Conservation (phyloP, 73 alveolate species). For the Paramecium tetraurelia region DNA sequence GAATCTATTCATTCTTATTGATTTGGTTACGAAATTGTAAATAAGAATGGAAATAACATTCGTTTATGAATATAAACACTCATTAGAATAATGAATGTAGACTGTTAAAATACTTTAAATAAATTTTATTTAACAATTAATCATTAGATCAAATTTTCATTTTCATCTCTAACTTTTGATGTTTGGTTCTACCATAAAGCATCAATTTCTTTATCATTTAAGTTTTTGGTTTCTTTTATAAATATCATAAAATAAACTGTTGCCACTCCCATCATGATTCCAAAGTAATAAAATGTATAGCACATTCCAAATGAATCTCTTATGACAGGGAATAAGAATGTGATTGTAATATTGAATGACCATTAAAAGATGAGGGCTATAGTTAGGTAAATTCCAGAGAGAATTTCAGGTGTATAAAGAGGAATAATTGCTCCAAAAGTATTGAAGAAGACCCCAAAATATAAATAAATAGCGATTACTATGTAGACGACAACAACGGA, state of each 20-base stretch:
- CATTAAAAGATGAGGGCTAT: background rate
- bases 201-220: background rate
- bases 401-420: conserved; percentile 29
- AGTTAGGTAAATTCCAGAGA: conserved; percentile 1
- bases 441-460: conserved; percentile 29
- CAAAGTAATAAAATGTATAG: conserved; percentile 34
- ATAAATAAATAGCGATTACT: background rate
- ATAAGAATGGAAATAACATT: no score
- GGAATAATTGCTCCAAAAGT: conserved; percentile 42
- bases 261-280: conserved; percentile 14
- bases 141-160: background rate
- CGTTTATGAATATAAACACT: no score
- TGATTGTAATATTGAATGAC: conserved; percentile 18
- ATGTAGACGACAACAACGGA: background rate
- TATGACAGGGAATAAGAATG: background rate
- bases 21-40: no score
- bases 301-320: conserved; percentile 9
- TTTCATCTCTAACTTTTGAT: background rate
- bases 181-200: background rate
- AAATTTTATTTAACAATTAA: background rate
- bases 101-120: background rate
- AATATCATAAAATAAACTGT: background rate
- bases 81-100: no score
- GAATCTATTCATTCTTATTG: no score
- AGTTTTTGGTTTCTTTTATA: conserved; percentile 20